These are phyloP conservation scores for Hanseniaspora gamundiae DNA, from an alignment of 1,139 yeast species.

Conservation along the genomic window DNA sequence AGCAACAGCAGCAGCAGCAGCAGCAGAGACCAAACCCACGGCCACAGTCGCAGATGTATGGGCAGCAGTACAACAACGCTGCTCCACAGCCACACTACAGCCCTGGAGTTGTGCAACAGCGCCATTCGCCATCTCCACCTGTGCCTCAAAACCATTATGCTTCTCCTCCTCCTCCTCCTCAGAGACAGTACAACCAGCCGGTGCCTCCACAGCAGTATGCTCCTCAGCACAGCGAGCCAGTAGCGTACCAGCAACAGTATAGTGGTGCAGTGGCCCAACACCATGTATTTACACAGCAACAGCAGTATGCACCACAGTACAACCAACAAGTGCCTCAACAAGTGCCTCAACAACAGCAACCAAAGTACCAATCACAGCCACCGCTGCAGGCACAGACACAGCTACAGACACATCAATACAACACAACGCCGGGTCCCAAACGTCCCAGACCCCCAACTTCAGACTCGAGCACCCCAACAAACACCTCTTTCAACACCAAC, in stretches of 20 bases:
- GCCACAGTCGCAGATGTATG: slow-evolving; percentile 1
- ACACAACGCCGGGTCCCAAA: background rate
- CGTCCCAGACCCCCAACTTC: slow-evolving; percentile 4
- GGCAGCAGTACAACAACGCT: slow-evolving; percentile 1
- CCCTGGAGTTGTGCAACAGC: background rate
- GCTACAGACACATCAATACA: too few species aligned
- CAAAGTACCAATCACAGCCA: background rate
- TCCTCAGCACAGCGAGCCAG: slow-evolving; percentile 4
- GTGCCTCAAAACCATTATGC: too few species aligned
- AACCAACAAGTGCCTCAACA: background rate
- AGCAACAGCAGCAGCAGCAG: background rate
- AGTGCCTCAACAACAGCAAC: background rate
- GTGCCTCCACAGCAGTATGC: background rate
- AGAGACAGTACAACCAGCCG: too few species aligned
- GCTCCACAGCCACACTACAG: slow-evolving; percentile 1
- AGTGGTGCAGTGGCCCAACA: background rate
- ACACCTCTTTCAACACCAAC: slow-evolving; percentile 5
- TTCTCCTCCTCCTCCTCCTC: too few species aligned
- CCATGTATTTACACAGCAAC: slow-evolving; percentile 5
- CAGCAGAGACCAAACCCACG: slow-evolving; percentile 1
- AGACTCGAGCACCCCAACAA: slow-evolving; percentile 2
- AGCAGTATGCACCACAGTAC: slow-evolving; percentile 5
- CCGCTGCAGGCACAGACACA: slow-evolving; percentile 1
- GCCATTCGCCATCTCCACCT: background rate
- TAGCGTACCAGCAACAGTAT: background rate